phyloP scores from a whole-genome alignment of 768 basidiomycete species.

The Rhodotorula sphaerocarpa region DNA sequence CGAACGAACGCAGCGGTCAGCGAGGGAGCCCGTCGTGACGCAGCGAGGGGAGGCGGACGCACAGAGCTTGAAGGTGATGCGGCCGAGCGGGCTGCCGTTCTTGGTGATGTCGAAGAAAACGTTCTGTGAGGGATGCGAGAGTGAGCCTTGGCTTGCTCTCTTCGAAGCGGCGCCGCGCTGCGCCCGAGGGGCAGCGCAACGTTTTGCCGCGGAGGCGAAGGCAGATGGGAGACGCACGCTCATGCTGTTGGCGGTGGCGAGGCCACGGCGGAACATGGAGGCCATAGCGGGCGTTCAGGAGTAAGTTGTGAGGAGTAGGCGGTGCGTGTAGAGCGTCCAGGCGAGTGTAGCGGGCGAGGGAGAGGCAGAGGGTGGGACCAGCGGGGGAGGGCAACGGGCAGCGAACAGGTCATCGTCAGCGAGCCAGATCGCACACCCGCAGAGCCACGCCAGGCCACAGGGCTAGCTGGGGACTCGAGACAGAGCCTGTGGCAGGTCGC shows the following conservation, averaged over 20 bases:
- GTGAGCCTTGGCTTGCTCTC: not conserved
- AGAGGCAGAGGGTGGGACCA: not conserved
- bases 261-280: conserved; percentile 27
- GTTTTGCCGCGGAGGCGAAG: not conserved
- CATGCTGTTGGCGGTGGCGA: conserved; percentile 28
- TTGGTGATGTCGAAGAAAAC: conserved; percentile 49
- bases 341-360: not conserved
- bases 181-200: not conserved
- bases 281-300: conserved; percentile 4
- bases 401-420: too few species aligned
- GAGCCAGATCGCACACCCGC: too few species aligned
- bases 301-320: too few species aligned
- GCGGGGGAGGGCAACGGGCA: too few species aligned
- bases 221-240: conserved; percentile 14
- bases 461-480: too few species aligned
- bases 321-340: too few species aligned
- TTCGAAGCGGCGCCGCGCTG: not conserved
- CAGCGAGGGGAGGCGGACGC: conserved; percentile 67
- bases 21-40: conserved; percentile 47
- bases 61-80: conserved; percentile 76
- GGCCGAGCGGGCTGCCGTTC: conserved; percentile 55
- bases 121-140: conserved; percentile 21
- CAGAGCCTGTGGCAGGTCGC: too few species aligned
- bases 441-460: too few species aligned
- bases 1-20: not conserved